phyloP scores from a whole-genome alignment of 352 stramenopile genomes.

The Pythium oligandrum region DNA sequence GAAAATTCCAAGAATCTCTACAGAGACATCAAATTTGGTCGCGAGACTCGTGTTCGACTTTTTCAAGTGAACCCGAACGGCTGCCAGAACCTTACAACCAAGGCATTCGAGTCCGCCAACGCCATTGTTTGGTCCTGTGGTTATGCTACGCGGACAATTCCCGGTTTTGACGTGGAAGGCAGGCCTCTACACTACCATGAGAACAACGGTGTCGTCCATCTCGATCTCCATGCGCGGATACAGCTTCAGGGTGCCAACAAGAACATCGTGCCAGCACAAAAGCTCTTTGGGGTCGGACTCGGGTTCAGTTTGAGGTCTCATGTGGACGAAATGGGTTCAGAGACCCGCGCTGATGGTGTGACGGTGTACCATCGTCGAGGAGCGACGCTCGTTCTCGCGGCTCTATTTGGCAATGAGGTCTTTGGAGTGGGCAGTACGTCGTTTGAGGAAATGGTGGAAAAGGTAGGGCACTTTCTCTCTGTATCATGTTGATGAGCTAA shows the following conservation, averaged over 20 bases:
- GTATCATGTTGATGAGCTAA: not conserved
- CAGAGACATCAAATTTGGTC: constrained; percentile 49
- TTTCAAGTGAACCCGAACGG: constrained; percentile 66
- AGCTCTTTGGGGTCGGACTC: constrained; percentile 65
- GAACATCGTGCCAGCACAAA: constrained; percentile 2
- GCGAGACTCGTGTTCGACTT: constrained; percentile 62
- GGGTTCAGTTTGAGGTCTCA: constrained; percentile 73
- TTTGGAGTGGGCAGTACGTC: constrained; percentile 48
- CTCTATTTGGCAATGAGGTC: constrained; percentile 51
- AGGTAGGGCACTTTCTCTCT: constrained; percentile 19
- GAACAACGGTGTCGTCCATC: constrained; percentile 61
- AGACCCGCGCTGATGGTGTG: constrained; percentile 75
- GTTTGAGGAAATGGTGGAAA: constrained; percentile 86
- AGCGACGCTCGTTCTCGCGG: constrained; percentile 61
- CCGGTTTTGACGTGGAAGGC: constrained; percentile 39
- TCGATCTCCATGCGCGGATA: constrained; percentile 51
- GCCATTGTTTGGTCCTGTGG: constrained; percentile 82
- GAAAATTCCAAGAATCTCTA: constrained; percentile 81
- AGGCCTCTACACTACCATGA: constrained; percentile 37
- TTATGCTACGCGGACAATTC: constrained; percentile 67
- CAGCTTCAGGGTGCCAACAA: constrained; percentile 19
- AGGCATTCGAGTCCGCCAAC: constrained; percentile 57
- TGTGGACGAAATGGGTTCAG: constrained; percentile 73
- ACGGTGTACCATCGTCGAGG: constrained; percentile 85
- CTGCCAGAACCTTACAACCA: constrained; percentile 45